Base-by-base conservation (phyloP, 306 rosid species). In the Malus fusca region DNA sequence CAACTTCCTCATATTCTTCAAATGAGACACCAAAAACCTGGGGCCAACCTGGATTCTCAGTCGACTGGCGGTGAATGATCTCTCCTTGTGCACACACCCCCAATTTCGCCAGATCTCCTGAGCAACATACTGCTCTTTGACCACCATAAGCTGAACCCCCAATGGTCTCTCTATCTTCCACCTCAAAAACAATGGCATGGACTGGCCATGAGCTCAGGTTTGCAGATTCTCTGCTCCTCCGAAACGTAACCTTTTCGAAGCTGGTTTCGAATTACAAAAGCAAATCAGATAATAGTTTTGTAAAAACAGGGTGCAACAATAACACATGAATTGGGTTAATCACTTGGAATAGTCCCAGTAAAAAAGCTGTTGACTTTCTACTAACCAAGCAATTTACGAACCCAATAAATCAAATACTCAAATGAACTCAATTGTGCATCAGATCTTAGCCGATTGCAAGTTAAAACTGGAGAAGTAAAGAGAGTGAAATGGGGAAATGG, bases 101-200 rank as follows among this genome's bases (percentile, higher is more conserved):
- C 17, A 92, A 74, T 84, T 95, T 95, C 14, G 98, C 97, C 61
- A 95, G 96, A 88, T 95, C 99, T 33, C 90, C 79, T 0, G 99
- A 87, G 85, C 99, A 95, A 82, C 99, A 92, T 42, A 95, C 93
- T 23, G 99, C 99, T 84, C 99, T 90, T 81, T 95, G 99, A 79
- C 99, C 98, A 15, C 99, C 98, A 80, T 95, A 95, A 4, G 97
- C 99, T 1, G 99, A 92, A 78, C 99, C 99, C 66, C 99, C 98
- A 67, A 95, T 86, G 42, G 84, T 87, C 81, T 92, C 96, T 72
- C 99, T 95, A 81, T 95, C 99, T 78, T 95, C 99, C 76, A 95
- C 99, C 82, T 95, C 97, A 80, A 95, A 95, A 66, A 95, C 78
- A 84, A 95, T 88, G 43, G 93, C 97, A 68, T 92, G 96, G 77